A percentile compares a stretch with the other conserved stretches of the same genome.
Conservation (phyloP, 164 flowering plant genomes). For the Santalum album region DNA sequence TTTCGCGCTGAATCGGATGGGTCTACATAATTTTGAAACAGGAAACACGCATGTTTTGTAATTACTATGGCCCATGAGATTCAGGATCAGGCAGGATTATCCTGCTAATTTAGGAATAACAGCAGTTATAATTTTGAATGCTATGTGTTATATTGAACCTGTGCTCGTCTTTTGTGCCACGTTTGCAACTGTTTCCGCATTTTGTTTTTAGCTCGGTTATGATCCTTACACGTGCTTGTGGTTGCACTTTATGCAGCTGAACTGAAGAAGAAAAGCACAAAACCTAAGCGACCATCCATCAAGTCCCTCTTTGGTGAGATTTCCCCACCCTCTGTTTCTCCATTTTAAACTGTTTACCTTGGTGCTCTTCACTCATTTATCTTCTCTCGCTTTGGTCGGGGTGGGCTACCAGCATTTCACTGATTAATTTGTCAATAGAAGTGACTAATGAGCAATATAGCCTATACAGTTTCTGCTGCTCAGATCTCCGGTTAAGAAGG, state of each 20-base stretch:
- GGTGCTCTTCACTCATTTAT: no score
- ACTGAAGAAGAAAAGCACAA: conserved; percentile 74
- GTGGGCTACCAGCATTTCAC: no score
- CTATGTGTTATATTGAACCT: neutral
- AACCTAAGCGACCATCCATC: conserved; percentile 72
- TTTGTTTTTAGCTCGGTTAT: neutral
- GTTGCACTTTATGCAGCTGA: conserved; percentile 44
- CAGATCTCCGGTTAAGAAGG: no score
- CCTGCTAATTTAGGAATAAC: neutral
- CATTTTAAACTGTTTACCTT: no score
- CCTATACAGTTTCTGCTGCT: no score
- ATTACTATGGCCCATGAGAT: neutral
- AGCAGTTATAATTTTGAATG: no score
- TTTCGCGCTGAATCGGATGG: no score
- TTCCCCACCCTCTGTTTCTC: no score
- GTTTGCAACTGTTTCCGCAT: neutral
- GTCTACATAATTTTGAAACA: no score
- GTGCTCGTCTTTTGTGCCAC: neutral
- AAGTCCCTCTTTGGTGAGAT: conserved; percentile 80
- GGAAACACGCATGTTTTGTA: neutral
- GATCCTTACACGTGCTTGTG: neutral
- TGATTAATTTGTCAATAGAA: no score
- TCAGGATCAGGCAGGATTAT: neutral
- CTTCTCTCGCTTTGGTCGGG: no score
- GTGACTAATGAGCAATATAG: no score